Conservation (phyloP, 1,284 basidiomycete genomes). For the Marasmius fiardii region DNA sequence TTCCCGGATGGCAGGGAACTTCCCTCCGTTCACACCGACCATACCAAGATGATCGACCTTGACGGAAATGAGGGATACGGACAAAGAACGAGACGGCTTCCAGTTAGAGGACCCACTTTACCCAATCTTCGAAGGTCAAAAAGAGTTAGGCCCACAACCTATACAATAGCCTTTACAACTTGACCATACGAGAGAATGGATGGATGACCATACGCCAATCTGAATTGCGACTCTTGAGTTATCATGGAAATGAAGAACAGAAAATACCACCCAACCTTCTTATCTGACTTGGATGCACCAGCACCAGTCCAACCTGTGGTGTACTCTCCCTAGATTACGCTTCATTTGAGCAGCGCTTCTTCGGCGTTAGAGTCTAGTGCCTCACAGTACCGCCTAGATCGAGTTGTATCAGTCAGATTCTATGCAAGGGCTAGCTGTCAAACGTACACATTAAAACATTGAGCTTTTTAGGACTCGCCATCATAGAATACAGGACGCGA, state of each 20-base stretch:
- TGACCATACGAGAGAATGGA: slow-evolving; percentile 5
- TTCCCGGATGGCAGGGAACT: slow-evolving; percentile 81
- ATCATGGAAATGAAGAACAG: slow-evolving; percentile 1
- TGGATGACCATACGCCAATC: slow-evolving; percentile 58
- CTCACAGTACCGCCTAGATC: slow-evolving; percentile 61
- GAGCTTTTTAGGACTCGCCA: slow-evolving; percentile 45
- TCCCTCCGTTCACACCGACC: slow-evolving; percentile 81
- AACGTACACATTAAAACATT: slow-evolving; percentile 77
- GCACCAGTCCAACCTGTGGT: slow-evolving; percentile 91
- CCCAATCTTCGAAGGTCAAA: slow-evolving; percentile 86
- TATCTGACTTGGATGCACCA: slow-evolving; percentile 91
- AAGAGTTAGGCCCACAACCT: slow-evolving; percentile 88
- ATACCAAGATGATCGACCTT: slow-evolving; percentile 73
- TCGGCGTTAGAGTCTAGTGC: slow-evolving; percentile 7
- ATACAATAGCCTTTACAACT: slow-evolving; percentile 12
- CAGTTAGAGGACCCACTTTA: slow-evolving; percentile 55
- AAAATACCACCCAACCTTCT: slow-evolving; percentile 64
- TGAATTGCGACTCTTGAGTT: slow-evolving; percentile 21
- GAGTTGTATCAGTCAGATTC: slow-evolving; percentile 6
- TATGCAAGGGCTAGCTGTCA: background rate
- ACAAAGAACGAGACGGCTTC: background rate
- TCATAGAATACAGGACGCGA: slow-evolving; percentile 17
- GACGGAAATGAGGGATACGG: slow-evolving; percentile 4
- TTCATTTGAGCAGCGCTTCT: background rate
- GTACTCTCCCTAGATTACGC: slow-evolving; percentile 68